Evolutionary conservation across 2,329 filamentous ascomycete species (phyloP), one percentile per base, ranked within the genome.

Genomic region (Xylariaceae sp.): DNA sequence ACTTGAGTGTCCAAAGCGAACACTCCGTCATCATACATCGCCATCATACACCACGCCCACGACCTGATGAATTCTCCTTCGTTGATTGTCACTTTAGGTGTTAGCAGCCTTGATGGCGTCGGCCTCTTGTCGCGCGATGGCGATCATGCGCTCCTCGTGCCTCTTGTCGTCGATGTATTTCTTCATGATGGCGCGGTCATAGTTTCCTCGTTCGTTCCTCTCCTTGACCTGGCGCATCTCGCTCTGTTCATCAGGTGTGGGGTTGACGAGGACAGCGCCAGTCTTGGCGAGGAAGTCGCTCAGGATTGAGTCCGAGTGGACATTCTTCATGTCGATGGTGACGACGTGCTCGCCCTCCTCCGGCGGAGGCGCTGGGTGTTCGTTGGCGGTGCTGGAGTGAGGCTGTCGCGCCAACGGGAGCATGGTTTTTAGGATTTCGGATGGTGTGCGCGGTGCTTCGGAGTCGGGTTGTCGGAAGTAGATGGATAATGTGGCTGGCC

Each of bases 281-380:
- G 86, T 88, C 68, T 83, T 75, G 52, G 73, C 71, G 38, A 90
- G 66, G 48, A 92, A 76, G 52, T 81, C 76, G 45, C 77, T 70
- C 16, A 90, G 72, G 54, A 92, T 91, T 34, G 82, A 75, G 3
- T 76, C 73, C 41, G 83, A 84, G 53, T 75, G 75, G 61, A 80
- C 76, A 63, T 80, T 69, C 66, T 84, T 84, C 79, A 91, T 87
- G 59, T 86, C 77, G 60, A 87, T 79, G 43, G 74, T 73, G 39
- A 82, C 70, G 10, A 75, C 69, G 45, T 71, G 75, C 69, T 84
- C 81, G 51, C 72, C 71, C 45, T 74, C 67, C 34, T 70, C 71
- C 1, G 80, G 76, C 12, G 72, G 62, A 6, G 76, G 77, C 1
- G 80, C 79, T 51, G 75, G 74, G 62, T 75, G 75, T 45, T 73